Evolutionary conservation across 352 stramenopile species (phyloP).

Genomic region (Globisporangium paroecandrum): DNA sequence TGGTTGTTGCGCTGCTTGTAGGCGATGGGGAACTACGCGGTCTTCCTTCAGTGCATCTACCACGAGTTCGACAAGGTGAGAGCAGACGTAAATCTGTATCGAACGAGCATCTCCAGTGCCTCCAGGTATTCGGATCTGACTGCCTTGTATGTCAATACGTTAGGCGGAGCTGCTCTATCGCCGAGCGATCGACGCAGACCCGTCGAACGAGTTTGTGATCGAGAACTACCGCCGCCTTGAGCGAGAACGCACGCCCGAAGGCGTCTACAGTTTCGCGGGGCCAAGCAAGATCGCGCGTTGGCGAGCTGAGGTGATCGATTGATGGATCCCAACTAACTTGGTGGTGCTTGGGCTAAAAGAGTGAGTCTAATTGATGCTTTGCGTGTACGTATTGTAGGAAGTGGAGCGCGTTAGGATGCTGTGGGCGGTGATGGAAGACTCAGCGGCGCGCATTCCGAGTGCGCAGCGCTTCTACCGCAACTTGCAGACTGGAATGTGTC

Average conservation of each 20-base stretch:
- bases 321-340: too few relatives aligned
- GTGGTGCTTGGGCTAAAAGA: too few relatives aligned
- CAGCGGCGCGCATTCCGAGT: conserved; percentile 17
- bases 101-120: background rate
- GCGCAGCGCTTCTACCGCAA: conserved; percentile 47
- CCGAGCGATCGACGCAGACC: conserved; percentile 50
- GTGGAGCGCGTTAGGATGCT: conserved; percentile 13
- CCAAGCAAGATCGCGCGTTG: conserved; percentile 46
- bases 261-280: conserved; percentile 45
- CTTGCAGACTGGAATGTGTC: conserved; percentile 30
- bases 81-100: background rate
- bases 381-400: conserved; percentile 15
- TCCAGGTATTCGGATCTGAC: background rate
- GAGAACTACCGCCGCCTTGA: conserved; percentile 63
- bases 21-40: conserved; percentile 60
- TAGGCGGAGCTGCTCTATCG: conserved; percentile 66
- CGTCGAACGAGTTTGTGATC: conserved; percentile 42
- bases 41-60: conserved; percentile 54
- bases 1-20: conserved; percentile 15
- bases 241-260: conserved; percentile 41
- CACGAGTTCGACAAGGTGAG: conserved; percentile 56
- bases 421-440: conserved; percentile 55
- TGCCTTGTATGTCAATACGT: background rate
- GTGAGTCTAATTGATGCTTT: background rate
- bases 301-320: conserved; percentile 31